Conservation (phyloP, 139 green algal genomes). For the Pleodorina starrii region DNA sequence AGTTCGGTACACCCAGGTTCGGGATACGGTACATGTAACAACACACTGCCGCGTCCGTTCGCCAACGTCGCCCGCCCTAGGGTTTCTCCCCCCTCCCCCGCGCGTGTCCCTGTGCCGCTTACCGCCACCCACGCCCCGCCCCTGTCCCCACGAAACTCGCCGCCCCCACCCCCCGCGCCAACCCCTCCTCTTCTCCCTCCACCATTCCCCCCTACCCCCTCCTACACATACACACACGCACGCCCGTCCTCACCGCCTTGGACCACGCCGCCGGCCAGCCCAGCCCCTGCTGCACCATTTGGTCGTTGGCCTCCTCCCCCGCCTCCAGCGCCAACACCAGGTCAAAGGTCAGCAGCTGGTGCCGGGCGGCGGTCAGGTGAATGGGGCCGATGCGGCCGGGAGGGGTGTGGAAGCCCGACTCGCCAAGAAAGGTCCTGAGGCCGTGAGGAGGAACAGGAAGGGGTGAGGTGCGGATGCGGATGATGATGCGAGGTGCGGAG, state of each 20-base stretch:
- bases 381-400: neutral
- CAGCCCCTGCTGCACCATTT: neutral
- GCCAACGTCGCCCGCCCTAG: too few relatives aligned
- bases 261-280: constrained; percentile 19
- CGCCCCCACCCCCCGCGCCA: too few relatives aligned
- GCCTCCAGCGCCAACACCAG: constrained; percentile 25
- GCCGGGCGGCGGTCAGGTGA: neutral
- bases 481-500: neutral
- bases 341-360: constrained; percentile 26
- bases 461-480: too few relatives aligned
- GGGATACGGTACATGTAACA: neutral
- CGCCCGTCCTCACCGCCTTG: neutral
- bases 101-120: too few relatives aligned
- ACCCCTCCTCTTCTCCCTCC: too few relatives aligned
- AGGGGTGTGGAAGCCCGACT: constrained; percentile 31
- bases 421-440: constrained; percentile 35
- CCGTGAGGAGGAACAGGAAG: neutral
- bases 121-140: too few relatives aligned
- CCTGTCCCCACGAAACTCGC: too few relatives aligned
- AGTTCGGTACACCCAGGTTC: too few relatives aligned
- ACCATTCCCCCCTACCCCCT: too few relatives aligned
- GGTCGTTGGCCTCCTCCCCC: neutral
- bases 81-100: too few relatives aligned
- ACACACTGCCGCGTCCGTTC: too few relatives aligned
- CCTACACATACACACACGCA: too few relatives aligned